Evolutionary conservation across 305 asterid genomes (phyloP), one percentile per base, ranked within the genome.

Genomic region (Vinca major): DNA sequence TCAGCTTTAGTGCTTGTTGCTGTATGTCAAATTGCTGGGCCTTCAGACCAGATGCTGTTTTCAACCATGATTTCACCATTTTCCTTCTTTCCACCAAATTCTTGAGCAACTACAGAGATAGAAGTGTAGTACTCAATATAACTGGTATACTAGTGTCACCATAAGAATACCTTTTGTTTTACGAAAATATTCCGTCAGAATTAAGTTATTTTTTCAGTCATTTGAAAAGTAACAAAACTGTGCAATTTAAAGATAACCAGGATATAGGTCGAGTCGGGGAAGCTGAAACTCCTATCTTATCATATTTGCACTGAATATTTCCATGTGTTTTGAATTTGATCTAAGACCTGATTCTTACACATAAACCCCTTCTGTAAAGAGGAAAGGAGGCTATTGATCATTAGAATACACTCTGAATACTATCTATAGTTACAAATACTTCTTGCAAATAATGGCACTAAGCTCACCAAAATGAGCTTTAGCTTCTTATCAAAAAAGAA

Each of bases 1-100:
- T 91, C 77, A 94, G 88, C 82, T 94, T 94, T 71, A 94, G 85
- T 67, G 99, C 99, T 82, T 91, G 99, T 78, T 94, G 99, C 69
- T 83, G 95, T 80, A 94, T 91, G 85, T 94, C 98, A 77, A 85
- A 81, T 78, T 91, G 99, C 81, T 91, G 97, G 77, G 74, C 85
- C 87, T 88, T 86, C 79, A 85, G 93, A 74, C 96, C 97, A 7
- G 96, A 77, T 67, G 97, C 99, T 65, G 84, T 85, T 67, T 89
- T 91, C 65, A 94, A 75, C 95, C 85, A 80, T 44, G 82, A 73
- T 74, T 94, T 94, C 58, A 89, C 98, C 83, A 68, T 77, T 84
- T 71, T 88, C 79, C 99, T 84, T 81, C 96, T 86, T 80, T 88
- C 96, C 70, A 94, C 98, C 91, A 94, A 77, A 83, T 88, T 73